Percentiles rank a stretch among this genome's conserved stretches.
Evolutionary conservation across 2,329 filamentous ascomycete species (phyloP).

Genomic region (Aspergillus aculeatus): DNA sequence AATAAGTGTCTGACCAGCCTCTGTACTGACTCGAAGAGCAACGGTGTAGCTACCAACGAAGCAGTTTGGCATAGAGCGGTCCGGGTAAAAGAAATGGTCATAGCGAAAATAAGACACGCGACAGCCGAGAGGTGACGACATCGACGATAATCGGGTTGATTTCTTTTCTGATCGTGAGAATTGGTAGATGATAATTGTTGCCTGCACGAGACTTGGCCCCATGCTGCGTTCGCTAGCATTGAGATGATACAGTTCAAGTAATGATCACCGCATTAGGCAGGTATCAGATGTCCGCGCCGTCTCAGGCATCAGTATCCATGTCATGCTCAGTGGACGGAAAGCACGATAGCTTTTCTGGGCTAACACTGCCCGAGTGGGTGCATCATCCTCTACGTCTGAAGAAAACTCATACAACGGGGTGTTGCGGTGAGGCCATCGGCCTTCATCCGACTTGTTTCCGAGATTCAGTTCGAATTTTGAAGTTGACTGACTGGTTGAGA

Average conservation of each 20-base stretch:
- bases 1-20: neutral
- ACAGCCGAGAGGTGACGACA: slow-evolving; percentile 1
- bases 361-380: slow-evolving; percentile 1
- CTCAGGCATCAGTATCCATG: neutral
- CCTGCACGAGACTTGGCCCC: neutral
- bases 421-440: neutral
- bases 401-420: neutral
- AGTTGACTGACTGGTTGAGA: neutral
- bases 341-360: neutral
- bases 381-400: neutral
- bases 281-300: neutral
- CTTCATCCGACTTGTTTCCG: neutral
- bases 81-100: slow-evolving; percentile 2
- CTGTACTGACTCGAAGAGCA: neutral
- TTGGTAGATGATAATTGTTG: neutral
- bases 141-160: neutral
- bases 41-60: neutral
- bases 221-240: neutral
- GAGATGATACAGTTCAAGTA: neutral
- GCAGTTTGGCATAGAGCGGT: neutral
- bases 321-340: neutral
- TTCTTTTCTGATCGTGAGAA: neutral
- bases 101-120: neutral
- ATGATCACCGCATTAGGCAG: neutral
- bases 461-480: neutral